Evolutionary conservation across 345 rosid species (phyloP), one percentile per base, ranked within the genome.

Genomic region (Eucalyptus pauciflora): DNA sequence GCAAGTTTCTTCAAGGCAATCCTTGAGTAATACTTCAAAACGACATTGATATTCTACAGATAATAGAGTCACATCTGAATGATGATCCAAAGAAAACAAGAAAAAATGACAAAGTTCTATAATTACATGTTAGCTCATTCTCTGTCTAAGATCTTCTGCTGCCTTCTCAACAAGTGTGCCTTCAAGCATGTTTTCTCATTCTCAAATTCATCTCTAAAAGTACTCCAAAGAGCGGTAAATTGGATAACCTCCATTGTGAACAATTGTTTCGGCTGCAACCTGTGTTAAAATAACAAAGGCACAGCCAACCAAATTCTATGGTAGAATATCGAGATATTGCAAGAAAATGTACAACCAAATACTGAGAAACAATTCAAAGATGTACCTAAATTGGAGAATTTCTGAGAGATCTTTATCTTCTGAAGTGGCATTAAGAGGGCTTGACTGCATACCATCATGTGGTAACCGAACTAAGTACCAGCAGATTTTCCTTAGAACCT

Each of bases 191-290:
- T 4, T 37, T 37, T 37, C 37, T 37, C 37, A 37, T 37, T 37
- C 37, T 37, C 37, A 37, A 37, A 37, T 37, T 37, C 37, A 37
- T 37, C 3, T 37, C 37, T 37, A 4, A 37, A 37, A 37, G 3
- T 37, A 37, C 37, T 37, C 37, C n/a, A n/a, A 37, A 3, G 37
- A 37, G 37, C 37, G 3, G 4, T 3, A 37, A 37, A 37, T 37
- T 37, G 37, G 90, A 98, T 94, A 89, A 98, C 99, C 94, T 97
- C 99, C 99, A 97, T 95, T 49, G 99, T 96, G 86, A 98, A 97
- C 91, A 97, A 92, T 89, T 94, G 97, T 90, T 96, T 96, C 90
- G 96, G 91, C 69, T 96, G 94, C 94, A 95, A 89, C 94, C n/a
- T n/a, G n/a, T n/a, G n/a, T n/a, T n/a, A n/a, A n/a, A n/a, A n/a